These are phyloP conservation scores for Mercurialis annua DNA, from an alignment of 345 rosid species.

Conservation along the genomic window DNA sequence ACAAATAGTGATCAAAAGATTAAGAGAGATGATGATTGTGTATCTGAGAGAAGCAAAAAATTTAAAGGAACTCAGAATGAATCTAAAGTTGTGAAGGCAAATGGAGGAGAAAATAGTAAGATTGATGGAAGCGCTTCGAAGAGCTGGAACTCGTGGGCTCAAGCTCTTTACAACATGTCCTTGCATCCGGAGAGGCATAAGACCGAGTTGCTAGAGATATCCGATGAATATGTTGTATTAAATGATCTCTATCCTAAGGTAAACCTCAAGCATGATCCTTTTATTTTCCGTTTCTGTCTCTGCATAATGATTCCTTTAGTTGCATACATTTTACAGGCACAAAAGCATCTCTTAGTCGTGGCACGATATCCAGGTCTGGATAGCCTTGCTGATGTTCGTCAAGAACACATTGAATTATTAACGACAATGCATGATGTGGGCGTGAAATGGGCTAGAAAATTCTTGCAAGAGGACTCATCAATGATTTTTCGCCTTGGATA, in stretches of 20 bases:
- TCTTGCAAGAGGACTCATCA: constrained; percentile 64
- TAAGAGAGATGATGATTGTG: constrained; percentile 38
- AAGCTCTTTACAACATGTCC: constrained; percentile 65
- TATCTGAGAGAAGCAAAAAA: constrained; percentile 49
- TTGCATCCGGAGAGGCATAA: constrained; percentile 70
- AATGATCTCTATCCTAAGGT: constrained; percentile 89
- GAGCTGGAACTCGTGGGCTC: constrained; percentile 75
- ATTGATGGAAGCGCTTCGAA: constrained; percentile 29
- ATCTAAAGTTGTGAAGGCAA: constrained; percentile 19
- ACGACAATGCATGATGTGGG: constrained; percentile 66
- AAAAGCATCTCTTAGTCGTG: constrained; percentile 68
- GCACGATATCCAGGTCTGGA: constrained; percentile 60
- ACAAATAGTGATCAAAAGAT: constrained; percentile 32
- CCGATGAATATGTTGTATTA: constrained; percentile 59
- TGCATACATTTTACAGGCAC: constrained; percentile 48
- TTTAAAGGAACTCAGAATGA: constrained; percentile 42
- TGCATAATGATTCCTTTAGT: not conserved
- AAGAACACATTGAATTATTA: constrained; percentile 59
- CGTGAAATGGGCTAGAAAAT: constrained; percentile 65
- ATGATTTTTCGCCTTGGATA: constrained; percentile 86
- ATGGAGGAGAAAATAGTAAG: constrained; percentile 24
- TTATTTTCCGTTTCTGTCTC: not conserved
- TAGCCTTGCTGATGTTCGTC: constrained; percentile 54
- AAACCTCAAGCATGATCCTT: not conserved
- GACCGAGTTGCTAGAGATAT: constrained; percentile 53